Base-by-base conservation (phyloP, 148 eudicot species). In the Persicaria tinctoria region DNA sequence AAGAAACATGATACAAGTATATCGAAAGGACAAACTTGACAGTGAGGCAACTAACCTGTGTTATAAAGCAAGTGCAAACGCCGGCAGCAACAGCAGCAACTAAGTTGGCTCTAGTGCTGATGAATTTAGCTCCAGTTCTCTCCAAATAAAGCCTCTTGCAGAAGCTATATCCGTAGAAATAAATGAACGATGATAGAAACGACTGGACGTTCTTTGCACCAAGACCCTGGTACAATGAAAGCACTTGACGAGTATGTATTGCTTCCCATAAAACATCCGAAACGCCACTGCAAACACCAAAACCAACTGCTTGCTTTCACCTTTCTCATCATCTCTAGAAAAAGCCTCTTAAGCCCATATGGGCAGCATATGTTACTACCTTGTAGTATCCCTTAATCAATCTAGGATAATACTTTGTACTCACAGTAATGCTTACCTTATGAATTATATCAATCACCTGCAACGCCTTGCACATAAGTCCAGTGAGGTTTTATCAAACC, bases 161-260 rank as follows among this genome's bases (percentile, higher is more conserved):
- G 83, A 91, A 89, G 87, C 93, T 91, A 79, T 93, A 93, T 68
- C 91, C 98, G 78, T 94, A 94, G 82, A 94, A 94, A 85, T 94
- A 94, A 46, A 91, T 75, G 77, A 94, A 94, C 74, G 84, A 87
- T 13, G 89, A 91, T 68, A 91, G 78, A 68, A 94, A 89, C 45
- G 98, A 87, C 72, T 91, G 98, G 74, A 94, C 76, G 76, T 94
- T 94, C 89, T 94, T 94, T 76, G 97, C 90, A 46, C 91, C 97
- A 32, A 94, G 84, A 51, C 98, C 98, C 82, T 94, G 98, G 82
- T 89, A 93, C 76, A 93, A 79, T 6, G 98, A 91, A 32, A 90
- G 87, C 81, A 91, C 81, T 74, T 86, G 95, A 64, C 83, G 81
- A 55, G 78, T 86, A 68, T 86, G 90, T 54, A 94, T 86, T 53